These are phyloP conservation scores for Puccinia novopanici DNA, from an alignment of 1,284 basidiomycete genomes.

Conservation along the genomic window DNA sequence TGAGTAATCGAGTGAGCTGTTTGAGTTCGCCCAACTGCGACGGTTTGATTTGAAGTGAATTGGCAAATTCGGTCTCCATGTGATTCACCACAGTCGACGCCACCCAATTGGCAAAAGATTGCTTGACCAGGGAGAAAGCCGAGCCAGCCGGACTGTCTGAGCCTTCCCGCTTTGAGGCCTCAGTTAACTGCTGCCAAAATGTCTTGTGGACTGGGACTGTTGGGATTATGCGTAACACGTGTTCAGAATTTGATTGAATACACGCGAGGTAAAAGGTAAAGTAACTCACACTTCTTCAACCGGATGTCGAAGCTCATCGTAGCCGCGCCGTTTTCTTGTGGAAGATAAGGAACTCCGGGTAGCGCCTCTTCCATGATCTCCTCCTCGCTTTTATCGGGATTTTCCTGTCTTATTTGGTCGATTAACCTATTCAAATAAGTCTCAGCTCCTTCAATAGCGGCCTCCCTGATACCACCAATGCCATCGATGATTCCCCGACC, in stretches of 20 bases:
- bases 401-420: constrained; percentile 53
- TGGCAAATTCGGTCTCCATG: constrained; percentile 21
- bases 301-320: constrained; percentile 55
- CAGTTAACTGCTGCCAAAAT: constrained; percentile 45
- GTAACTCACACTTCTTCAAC: constrained; percentile 50
- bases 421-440: constrained; percentile 55
- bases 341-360: constrained; percentile 54
- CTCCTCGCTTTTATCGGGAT: constrained; percentile 54
- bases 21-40: constrained; percentile 34
- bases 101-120: constrained; percentile 38
- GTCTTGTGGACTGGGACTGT: constrained; percentile 49
- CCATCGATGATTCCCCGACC: constrained; percentile 60
- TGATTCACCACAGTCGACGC: constrained; percentile 16
- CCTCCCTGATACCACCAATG: constrained; percentile 61
- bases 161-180: constrained; percentile 40
- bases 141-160: constrained; percentile 11
- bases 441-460: constrained; percentile 58
- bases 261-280: too few species aligned
- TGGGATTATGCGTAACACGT: neutral
- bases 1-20: constrained; percentile 13
- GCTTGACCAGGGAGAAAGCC: constrained; percentile 27
- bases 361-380: constrained; percentile 54
- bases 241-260: too few species aligned
- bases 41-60: constrained; percentile 32
- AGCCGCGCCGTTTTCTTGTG: constrained; percentile 53